Evolutionary conservation across 495 filamentous ascomycete species (phyloP), one percentile per base, ranked within the genome.

Genomic region (Penicillium argentinense): DNA sequence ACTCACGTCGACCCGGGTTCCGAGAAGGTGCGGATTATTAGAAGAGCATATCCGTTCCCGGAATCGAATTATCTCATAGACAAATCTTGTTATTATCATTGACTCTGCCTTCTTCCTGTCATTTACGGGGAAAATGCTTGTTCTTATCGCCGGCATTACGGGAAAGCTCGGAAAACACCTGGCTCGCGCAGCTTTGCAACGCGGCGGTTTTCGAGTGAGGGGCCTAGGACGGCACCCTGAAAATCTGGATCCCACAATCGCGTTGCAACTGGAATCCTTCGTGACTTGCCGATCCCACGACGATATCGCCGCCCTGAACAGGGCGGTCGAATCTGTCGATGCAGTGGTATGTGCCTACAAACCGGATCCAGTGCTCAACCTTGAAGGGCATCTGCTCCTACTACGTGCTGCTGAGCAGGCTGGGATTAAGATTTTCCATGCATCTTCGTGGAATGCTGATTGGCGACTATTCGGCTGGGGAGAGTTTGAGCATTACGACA

Each of bases 11-110:
- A 25, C 7, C 13, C 8, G 9, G 12, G 28, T 32, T 11, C 28
- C 28, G 28, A 32, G 28, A 32, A 32, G 28, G 28, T 11, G 16
- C 28, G 9, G 16, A 32, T 4, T n/a, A 32, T 32, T n/a, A 32
- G 28, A 14, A 14, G 28, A 11, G 9, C 12, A 11, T n/a, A n/a
- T n/a, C 9, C 16, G 28, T 32, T 11, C 28, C 37, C 64, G 17
- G 60, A 62, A 11, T 64, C 65, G 21, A 69, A 69, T 36, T 66
- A n/a, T n/a, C n/a, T n/a, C n/a, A n/a, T n/a, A n/a, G n/a, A n/a
- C n/a, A n/a, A n/a, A n/a, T n/a, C n/a, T n/a, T n/a, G n/a, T 66
- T 34, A 62, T 32, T 3, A 14, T 4, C 3, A 39, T 24, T 18
- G 36, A 39, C 36, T 39, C n/a, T n/a, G n/a, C n/a, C n/a, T n/a